Base-by-base conservation (phyloP, 495 filamentous ascomycete species). In the Talaromyces adpressus region DNA sequence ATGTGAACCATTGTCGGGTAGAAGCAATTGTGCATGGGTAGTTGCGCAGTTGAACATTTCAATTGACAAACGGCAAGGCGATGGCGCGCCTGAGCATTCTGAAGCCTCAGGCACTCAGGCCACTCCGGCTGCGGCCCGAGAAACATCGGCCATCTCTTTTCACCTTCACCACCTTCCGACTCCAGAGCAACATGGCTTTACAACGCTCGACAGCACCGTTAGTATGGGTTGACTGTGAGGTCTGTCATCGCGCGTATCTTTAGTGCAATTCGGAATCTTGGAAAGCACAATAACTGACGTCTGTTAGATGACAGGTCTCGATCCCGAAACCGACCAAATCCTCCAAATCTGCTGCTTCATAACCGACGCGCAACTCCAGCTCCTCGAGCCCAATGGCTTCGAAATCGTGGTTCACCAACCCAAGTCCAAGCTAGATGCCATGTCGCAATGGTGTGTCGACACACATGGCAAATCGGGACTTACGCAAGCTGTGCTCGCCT, bases 301-400 rank as follows among this genome's bases (percentile, higher is more conserved):
- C 52, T 11, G n/a, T 45, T 54, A 97, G 92, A 98, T 98, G 94
- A 97, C 95, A 3, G 94, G 94, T 3, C 85, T 98, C 4, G 81
- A 96, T 72, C 78, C 85, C 2, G 84, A 88, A 30, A 84, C 73
- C 20, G 95, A 98, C 68, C 83, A 85, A 16, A 96, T 98, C 69
- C 85, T 98, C 66, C 91, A 95, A 70, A 89, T 98, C 32, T 94
- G 89, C 74, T 98, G 94, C 77, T 89, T 95, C 76, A 84, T 98
- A 70, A 98, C 95, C 7, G 86, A 93, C 68, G 80, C 82, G 51
- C 75, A 92, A 41, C 83, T 98, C 23, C 80, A 90, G 45, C 69
- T 96, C 29, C 75, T 96, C 12, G 92, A 97, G 52, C 75, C 84
- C 12, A 72, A 81, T 23, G 94, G 94, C 63, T 94, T 88, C 80